Evolutionary conservation across 176 grass and related monocot genomes (phyloP).

Genomic region (Oryza brachyantha): DNA sequence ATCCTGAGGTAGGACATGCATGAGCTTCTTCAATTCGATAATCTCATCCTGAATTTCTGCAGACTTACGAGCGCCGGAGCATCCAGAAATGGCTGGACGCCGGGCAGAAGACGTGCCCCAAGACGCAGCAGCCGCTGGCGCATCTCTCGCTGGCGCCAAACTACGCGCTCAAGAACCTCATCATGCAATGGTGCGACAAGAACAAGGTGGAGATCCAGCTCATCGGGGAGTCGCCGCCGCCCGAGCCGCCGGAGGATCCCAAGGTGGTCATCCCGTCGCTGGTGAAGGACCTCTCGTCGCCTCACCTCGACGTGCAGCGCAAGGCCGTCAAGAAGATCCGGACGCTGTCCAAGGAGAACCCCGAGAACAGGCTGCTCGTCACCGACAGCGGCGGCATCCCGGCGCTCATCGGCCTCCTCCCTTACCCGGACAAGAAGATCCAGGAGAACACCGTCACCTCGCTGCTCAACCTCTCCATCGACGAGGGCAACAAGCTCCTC

Average conservation of each 20-base stretch:
- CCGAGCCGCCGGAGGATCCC: background rate
- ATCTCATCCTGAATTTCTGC: too few relatives aligned
- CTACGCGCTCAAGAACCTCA: constrained; percentile 62
- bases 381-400: constrained; percentile 41
- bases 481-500: constrained; percentile 58
- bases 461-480: constrained; percentile 62
- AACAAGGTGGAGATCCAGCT: constrained; percentile 51
- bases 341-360: constrained; percentile 63
- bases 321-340: constrained; percentile 68
- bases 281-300: constrained; percentile 45
- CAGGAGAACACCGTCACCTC: constrained; percentile 61
- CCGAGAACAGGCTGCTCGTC: constrained; percentile 47
- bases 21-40: too few relatives aligned
- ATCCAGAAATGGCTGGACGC: constrained; percentile 71
- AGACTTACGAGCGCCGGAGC: constrained; percentile 64
- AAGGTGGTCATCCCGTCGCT: constrained; percentile 49
- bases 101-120: constrained; percentile 62
- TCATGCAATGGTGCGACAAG: constrained; percentile 70
- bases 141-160: constrained; percentile 63
- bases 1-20: too few relatives aligned
- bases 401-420: constrained; percentile 41
- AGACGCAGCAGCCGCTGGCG: constrained; percentile 55
- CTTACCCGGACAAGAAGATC: constrained; percentile 60
- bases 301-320: constrained; percentile 62
- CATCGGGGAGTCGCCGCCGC: constrained; percentile 6